Evolutionary conservation across 768 basidiomycete species (phyloP), one percentile per base, ranked within the genome.

Genomic region (Mycena kentingensis): DNA sequence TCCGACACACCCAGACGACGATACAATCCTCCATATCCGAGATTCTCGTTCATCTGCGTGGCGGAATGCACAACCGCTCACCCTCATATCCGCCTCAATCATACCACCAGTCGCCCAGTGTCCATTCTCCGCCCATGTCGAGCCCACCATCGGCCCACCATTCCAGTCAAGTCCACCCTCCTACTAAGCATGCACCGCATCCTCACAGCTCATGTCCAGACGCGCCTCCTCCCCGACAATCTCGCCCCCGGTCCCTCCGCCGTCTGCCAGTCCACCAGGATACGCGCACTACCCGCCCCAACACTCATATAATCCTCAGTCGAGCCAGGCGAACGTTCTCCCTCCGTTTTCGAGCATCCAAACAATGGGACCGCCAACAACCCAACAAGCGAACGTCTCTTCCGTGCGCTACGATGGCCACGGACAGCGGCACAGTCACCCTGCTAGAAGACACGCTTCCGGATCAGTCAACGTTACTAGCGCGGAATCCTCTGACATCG

Each of bases 11-110:
- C 0, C 90, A 92, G 66, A 71, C 76, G 25, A 77, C 82, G 12
- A 96, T 96, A 43, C 88, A 91, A 60, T 87, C 76, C 60, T 88
- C 84, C 0, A 77, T 98, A 11, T 73, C 84, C 46, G 94, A 96
- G 64, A 81, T 98, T 53, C 84, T 90, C 46, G 75, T 82, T 16
- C 85, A 90, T 59, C 70, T 97, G 34, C 87, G 90, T n/a, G 76
- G 73, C 55, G 77, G 77, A 24, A 69, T 77, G 3, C 67, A 77
- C 43, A 74, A 77, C 44, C 82, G 87, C 60, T 90, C 88, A 15
- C 88, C 88, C 3, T 83, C 87, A 4, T 87, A 73, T 65, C 75
- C 79, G 26, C 75, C 73, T 25, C 70, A 77, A 3, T 84, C 81
- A 46, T 73, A 78, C 46, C 78, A 85, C 35, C 82, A 79, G 32